Evolutionary conservation across 225 moss, liverwort and hornwort species (phyloP).

Genomic region (Anthoceros angustus): DNA sequence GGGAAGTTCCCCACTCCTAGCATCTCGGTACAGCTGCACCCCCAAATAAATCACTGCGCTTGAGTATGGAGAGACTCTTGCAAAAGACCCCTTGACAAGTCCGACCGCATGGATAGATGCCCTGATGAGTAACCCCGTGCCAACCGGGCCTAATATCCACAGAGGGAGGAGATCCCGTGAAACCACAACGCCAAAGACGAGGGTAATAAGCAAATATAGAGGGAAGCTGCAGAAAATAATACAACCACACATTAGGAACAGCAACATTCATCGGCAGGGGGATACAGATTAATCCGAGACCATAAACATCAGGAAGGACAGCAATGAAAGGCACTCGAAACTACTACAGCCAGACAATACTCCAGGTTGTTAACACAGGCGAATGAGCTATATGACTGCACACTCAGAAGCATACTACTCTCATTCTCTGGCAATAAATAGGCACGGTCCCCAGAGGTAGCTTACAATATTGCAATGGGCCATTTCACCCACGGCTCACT

Average conservation of each 20-base stretch:
- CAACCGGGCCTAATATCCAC: slow-evolving; percentile 74
- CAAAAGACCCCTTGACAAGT: slow-evolving; percentile 19
- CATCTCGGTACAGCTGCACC: slow-evolving; percentile 44
- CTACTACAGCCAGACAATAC: too few species aligned
- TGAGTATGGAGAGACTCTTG: slow-evolving; percentile 30
- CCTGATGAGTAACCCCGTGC: slow-evolving; percentile 52
- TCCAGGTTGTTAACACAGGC: not conserved
- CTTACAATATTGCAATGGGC: slow-evolving; percentile 89
- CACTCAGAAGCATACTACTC: not conserved
- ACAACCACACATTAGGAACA: not conserved
- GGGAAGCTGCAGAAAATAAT: slow-evolving; percentile 39
- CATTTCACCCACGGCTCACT: slow-evolving; percentile 86
- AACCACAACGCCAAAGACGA: slow-evolving; percentile 35
- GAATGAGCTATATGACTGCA: not conserved
- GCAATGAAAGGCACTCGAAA: too few species aligned
- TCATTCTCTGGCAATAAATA: not conserved
- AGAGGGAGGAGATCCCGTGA: slow-evolving; percentile 63
- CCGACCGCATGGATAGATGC: slow-evolving; percentile 31
- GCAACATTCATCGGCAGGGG: not conserved
- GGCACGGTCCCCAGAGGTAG: not conserved
- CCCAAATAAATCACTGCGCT: slow-evolving; percentile 20
- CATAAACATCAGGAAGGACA: not conserved
- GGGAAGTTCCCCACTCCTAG: slow-evolving; percentile 50
- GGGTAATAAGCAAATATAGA: slow-evolving; percentile 43
- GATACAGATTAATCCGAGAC: not conserved